Conservation (phyloP, 768 basidiomycete species). For the Rhodosporidiobolus sp. region DNA sequence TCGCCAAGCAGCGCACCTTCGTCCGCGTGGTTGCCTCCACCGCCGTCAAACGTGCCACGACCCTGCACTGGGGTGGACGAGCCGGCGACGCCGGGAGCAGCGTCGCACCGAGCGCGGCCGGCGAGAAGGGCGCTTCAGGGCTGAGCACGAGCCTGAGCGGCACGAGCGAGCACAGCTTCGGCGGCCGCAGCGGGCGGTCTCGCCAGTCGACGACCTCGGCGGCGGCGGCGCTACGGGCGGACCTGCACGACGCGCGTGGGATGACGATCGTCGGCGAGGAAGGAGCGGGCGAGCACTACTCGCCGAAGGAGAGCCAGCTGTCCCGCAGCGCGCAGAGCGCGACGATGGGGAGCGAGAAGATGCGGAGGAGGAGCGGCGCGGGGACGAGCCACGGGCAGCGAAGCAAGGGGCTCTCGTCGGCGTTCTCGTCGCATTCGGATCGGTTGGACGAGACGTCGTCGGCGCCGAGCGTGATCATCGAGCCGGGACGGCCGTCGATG, state of each 20-base stretch:
- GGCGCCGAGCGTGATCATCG: slow-evolving; percentile 64
- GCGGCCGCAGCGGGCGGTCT: slow-evolving; percentile 5
- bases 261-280: slow-evolving; percentile 25
- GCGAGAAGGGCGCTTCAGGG: not conserved
- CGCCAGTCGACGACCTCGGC: not conserved
- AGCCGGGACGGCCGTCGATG: slow-evolving; percentile 76
- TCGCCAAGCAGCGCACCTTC: slow-evolving; percentile 78
- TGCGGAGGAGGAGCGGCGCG: slow-evolving; percentile 29
- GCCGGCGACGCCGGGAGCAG: not conserved
- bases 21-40: slow-evolving; percentile 76
- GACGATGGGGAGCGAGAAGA: not conserved
- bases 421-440: slow-evolving; percentile 54
- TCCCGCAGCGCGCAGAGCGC: slow-evolving; percentile 17
- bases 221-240: not conserved
- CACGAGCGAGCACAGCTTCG: slow-evolving; percentile 7
- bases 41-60: slow-evolving; percentile 56
- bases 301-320: slow-evolving; percentile 17
- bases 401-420: slow-evolving; percentile 28
- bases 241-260: slow-evolving; percentile 17
- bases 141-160: slow-evolving; percentile 26
- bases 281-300: not conserved
- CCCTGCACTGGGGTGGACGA: slow-evolving; percentile 4
- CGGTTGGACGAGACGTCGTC: slow-evolving; percentile 27
- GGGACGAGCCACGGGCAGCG: slow-evolving; percentile 33
- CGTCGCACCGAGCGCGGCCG: slow-evolving; percentile 4